Conservation (phyloP, 306 rosid genomes). For the Cicer pinnatifidum region DNA sequence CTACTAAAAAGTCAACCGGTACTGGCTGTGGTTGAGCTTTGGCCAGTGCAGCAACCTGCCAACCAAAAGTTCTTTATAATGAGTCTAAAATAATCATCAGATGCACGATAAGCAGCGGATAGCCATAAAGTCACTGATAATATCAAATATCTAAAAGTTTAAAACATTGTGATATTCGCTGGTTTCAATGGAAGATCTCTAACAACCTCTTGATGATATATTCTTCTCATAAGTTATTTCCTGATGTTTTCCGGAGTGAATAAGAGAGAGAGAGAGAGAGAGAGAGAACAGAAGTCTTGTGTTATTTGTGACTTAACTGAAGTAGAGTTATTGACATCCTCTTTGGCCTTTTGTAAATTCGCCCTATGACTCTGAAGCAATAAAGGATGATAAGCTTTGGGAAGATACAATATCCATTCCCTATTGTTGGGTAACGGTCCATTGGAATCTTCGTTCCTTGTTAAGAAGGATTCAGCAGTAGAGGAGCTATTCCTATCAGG, state of each 20-base stretch:
- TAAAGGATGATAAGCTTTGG: constrained; percentile 83
- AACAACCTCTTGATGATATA: constrained; percentile 39
- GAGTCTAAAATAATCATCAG: constrained; percentile 31
- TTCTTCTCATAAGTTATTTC: constrained; percentile 1
- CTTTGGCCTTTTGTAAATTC: constrained; percentile 64
- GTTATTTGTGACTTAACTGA: constrained; percentile 53
- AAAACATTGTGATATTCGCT: constrained; percentile 16
- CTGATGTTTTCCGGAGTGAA: constrained; percentile 22
- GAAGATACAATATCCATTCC: constrained; percentile 78
- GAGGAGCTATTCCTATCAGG: constrained; percentile 53
- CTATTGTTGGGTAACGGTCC: constrained; percentile 46
- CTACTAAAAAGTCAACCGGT: constrained; percentile 83
- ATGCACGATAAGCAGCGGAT: constrained; percentile 36
- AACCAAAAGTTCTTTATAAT: constrained; percentile 44
- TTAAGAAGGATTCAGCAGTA: constrained; percentile 41
- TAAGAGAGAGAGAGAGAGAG: background rate
- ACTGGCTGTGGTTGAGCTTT: constrained; percentile 64
- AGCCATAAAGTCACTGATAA: constrained; percentile 1
- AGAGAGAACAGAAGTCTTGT: constrained; percentile 19
- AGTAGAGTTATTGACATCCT: constrained; percentile 52
- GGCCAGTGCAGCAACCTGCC: constrained; percentile 66
- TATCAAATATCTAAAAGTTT: constrained; percentile 35
- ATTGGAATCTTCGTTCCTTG: constrained; percentile 47
- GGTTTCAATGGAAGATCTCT: background rate
- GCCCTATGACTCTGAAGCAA: constrained; percentile 70